These are phyloP conservation scores for Mortierella sp. DNA, from an alignment of 371 early-diverging fungal species.

Conservation along the genomic window DNA sequence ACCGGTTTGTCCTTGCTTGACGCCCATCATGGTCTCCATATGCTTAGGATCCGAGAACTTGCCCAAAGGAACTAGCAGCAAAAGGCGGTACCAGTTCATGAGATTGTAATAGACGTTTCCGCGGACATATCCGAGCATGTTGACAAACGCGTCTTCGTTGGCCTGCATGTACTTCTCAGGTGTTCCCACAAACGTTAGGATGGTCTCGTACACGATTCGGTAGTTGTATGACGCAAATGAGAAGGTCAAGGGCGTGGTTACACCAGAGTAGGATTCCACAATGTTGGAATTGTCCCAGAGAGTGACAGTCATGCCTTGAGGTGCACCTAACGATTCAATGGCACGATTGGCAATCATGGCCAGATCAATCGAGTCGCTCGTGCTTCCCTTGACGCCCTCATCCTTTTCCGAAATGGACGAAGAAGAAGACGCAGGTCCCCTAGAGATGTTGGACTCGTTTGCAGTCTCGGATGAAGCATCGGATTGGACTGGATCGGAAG, in stretches of 20 bases:
- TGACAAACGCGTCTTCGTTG: conserved; percentile 43
- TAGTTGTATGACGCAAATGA: conserved; percentile 54
- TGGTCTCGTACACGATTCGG: conserved; percentile 53
- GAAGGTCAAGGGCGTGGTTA: conserved; percentile 50
- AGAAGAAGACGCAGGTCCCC: not conserved
- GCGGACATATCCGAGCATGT: conserved; percentile 48
- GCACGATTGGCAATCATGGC: conserved; percentile 42
- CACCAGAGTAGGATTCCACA: conserved; percentile 54
- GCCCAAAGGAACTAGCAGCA: conserved; percentile 46
- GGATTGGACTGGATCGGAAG: conserved; percentile 30
- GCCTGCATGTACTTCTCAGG: conserved; percentile 39
- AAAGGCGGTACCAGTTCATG: conserved; percentile 54
- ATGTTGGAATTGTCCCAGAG: conserved; percentile 54
- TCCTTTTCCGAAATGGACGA: not conserved
- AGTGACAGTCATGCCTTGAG: conserved; percentile 53
- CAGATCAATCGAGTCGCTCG: conserved; percentile 23
- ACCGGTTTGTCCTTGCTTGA: conserved; percentile 50
- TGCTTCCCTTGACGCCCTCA: conserved; percentile 18
- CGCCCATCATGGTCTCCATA: conserved; percentile 56
- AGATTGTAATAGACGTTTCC: conserved; percentile 54
- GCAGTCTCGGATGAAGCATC: conserved; percentile 12
- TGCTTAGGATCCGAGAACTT: conserved; percentile 56
- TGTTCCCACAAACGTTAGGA: conserved; percentile 46
- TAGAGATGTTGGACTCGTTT: conserved; percentile 17
- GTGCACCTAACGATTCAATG: conserved; percentile 36